Conservation (phyloP, 1,284 basidiomycete species). For the Irpex lacteus region DNA sequence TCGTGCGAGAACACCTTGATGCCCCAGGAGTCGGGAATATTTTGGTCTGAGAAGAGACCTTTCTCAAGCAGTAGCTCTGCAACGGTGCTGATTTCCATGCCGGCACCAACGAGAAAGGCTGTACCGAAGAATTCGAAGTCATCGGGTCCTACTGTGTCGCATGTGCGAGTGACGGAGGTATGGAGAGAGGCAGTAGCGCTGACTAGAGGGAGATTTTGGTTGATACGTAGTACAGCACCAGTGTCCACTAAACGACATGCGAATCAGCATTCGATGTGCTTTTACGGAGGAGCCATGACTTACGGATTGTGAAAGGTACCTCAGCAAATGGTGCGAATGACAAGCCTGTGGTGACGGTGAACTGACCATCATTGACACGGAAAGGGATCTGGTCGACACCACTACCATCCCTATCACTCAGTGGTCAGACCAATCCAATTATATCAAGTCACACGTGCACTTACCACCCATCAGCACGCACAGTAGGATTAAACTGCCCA, state of each 20-base stretch:
- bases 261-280: not conserved
- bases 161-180: slow-evolving; percentile 7
- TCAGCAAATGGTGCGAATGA: slow-evolving; percentile 10
- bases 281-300: not conserved
- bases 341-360: slow-evolving; percentile 7
- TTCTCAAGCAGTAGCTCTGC: slow-evolving; percentile 7
- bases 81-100: slow-evolving; percentile 7
- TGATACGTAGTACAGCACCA: slow-evolving; percentile 5
- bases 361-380: slow-evolving; percentile 9
- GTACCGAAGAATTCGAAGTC: slow-evolving; percentile 13
- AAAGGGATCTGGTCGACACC: slow-evolving; percentile 8
- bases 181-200: slow-evolving; percentile 3
- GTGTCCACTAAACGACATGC: not conserved
- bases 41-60: slow-evolving; percentile 1
- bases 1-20: slow-evolving; percentile 3
- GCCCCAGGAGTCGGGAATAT: slow-evolving; percentile 2
- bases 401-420: not conserved
- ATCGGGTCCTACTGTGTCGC: slow-evolving; percentile 7
- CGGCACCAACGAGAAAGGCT: slow-evolving; percentile 11
- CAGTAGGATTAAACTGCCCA: slow-evolving; percentile 7
- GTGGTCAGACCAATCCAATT: not conserved
- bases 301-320: slow-evolving; percentile 10
- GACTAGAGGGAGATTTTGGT: slow-evolving; percentile 7
- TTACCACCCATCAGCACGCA: not conserved
- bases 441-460: not conserved